Evolutionary conservation across 2,329 filamentous ascomycete species (phyloP), one percentile per base, ranked within the genome.

Genomic region (Colletotrichum simmondsii): DNA sequence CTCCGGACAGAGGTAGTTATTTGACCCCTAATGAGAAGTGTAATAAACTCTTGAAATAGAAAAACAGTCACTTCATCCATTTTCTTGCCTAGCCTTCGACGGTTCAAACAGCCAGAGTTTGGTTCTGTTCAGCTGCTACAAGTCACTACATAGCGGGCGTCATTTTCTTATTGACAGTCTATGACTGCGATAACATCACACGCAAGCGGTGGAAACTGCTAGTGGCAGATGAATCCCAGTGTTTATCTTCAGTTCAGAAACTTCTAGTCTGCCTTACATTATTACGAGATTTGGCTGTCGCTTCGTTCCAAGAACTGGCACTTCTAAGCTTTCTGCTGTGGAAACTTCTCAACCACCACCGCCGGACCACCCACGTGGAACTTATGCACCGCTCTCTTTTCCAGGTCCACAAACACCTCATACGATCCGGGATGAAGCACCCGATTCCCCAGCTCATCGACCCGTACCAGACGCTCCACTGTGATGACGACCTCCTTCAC

Each of bases 381-480:
- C 4, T 12, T n/a, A 7, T 49, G 5, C 0, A 49, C 42, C 12
- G 28, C 35, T 49, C 61, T 37, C 11, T 65, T 56, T 12, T 70
- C 70, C 68, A 83, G 79, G 76, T 89, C 88, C 10, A 89, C 65
- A 61, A 82, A 75, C 12, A 89, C 58, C 8, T 78, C 81, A 74
- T 91, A 91, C 22, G 82, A 82, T 0, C 88, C 89, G 0, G 88
- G 88, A 77, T 88, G 90, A 11, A 91, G 76, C 16, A 89, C 84
- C 60, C 81, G 83, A 72, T 87, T 85, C 0, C 89, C 89, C 3
- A 79, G 80, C 53, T 85, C 82, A 70, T 89, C 87, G 0, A 85
- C 84, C 2, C 89, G 80, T 2, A 86, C 85, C 49, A 91, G 76
- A 28, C 82, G 84, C 0, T 86, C 88, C 1, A 91, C 79, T 3